Percentiles rank a stretch among this genome's conserved stretches.
Conservation (phyloP, 345 rosid genomes). For the Pistacia atlantica region DNA sequence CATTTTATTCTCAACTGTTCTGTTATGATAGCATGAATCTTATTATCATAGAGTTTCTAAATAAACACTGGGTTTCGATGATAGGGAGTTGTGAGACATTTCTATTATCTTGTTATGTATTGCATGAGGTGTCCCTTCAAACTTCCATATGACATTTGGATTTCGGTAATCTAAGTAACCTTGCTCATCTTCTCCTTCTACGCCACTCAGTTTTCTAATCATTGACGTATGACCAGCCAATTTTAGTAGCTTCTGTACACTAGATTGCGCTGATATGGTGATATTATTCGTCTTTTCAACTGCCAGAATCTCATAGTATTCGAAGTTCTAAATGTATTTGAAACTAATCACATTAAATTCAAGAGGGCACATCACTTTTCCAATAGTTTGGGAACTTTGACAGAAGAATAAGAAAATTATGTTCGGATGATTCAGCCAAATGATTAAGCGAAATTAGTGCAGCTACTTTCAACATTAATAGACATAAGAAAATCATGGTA, state of each 20-base stretch:
- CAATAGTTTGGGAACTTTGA: no score
- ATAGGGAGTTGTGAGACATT: constrained; percentile 18
- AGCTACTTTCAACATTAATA: no score
- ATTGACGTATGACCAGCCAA: background rate
- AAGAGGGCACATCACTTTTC: background rate
- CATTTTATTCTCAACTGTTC: constrained; percentile 82
- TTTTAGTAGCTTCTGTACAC: background rate
- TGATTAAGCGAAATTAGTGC: no score
- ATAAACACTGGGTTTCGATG: constrained; percentile 19
- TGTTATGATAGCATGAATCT: constrained; percentile 67
- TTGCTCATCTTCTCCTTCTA: background rate
- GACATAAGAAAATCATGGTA: no score
- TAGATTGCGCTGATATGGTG: background rate
- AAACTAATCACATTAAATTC: background rate
- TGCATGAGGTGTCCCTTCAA: constrained; percentile 3
- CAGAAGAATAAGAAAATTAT: no score
- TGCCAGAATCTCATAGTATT: no score
- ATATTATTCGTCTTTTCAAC: background rate
- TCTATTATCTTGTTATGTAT: background rate
- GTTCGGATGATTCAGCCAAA: no score
- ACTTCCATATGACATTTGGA: constrained; percentile 11
- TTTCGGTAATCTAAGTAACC: constrained; percentile 7
- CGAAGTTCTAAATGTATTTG: background rate
- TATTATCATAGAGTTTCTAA: background rate
- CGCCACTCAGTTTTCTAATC: background rate